Evolutionary conservation across 169 alveolate species (phyloP).

Genomic region (Amoebophrya sp.): DNA sequence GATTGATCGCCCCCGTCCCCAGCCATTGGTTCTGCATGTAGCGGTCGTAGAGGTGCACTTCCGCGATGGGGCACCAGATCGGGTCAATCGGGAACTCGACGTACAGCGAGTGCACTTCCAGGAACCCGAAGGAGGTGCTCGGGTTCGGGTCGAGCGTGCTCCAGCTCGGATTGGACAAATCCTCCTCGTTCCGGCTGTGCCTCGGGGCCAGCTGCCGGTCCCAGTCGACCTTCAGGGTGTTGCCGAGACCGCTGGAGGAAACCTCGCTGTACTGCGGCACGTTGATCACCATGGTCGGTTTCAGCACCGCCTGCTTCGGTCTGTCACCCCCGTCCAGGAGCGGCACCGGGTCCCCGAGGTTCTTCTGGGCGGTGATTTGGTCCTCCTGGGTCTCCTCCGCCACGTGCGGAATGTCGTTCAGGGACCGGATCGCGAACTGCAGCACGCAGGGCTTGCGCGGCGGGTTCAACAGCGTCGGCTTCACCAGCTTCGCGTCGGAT

Average conservation of each 20-base stretch:
- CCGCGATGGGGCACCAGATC: background rate
- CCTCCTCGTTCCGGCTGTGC: background rate
- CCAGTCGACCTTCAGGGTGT: background rate
- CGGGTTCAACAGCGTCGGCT: background rate
- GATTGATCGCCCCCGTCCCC: background rate
- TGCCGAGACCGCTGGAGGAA: background rate
- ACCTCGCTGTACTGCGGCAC: background rate
- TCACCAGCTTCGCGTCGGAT: background rate
- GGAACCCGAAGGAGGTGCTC: background rate
- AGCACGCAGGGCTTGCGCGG: background rate
- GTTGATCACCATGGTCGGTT: background rate
- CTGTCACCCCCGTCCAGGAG: too few relatives aligned
- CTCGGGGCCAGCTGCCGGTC: background rate
- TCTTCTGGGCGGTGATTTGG: too few relatives aligned
- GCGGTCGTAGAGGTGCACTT: background rate
- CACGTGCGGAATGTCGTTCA: background rate
- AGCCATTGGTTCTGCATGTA: too few relatives aligned
- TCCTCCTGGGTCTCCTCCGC: too few relatives aligned
- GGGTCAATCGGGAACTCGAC: constrained; percentile 1
- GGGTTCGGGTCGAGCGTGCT: too few relatives aligned
- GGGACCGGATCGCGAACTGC: background rate
- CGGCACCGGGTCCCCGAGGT: too few relatives aligned
- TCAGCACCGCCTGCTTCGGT: too few relatives aligned
- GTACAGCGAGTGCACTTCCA: background rate
- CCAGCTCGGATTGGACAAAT: too few relatives aligned